Base-by-base conservation (phyloP, 2,329 filamentous ascomycete species). In the Aspergillus fischeri region DNA sequence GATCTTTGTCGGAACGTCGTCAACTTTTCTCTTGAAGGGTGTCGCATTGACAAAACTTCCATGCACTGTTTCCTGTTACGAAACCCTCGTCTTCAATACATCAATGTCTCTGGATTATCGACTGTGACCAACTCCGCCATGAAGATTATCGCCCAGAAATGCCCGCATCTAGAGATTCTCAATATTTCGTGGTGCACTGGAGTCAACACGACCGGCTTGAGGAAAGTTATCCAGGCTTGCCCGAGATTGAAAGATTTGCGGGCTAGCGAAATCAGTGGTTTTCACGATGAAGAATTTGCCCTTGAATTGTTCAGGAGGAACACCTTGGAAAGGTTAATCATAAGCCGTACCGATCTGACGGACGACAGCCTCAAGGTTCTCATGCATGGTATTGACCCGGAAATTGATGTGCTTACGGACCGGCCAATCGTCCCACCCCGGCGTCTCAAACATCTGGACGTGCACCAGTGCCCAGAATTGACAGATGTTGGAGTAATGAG, bases 111-210 rank as follows among this genome's bases (percentile, higher is more conserved):
- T 1, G 92, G 92, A 0, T 81, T 97, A 60, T 79, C 85, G 1
- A 87, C 87, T 11, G 70, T 75, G n/a, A 91, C 88, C 29, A 96
- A 96, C 70, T 84, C 85, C 24, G 90, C 91, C 0, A 92, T 95
- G 84, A 90, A 88, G 68, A 91, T 95, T 58, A 88, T 99, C 58
- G 87, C 90, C 0, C 81, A 88, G 53, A 87, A 88, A 42, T 97
- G 93, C 66, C 86, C 87, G 1, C 86, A 88, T 51, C 80, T 99
- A n/a, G 87, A 96, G 73, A 82, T 84, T 55, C 82, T 97, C 63
- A 95, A 97, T 67, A 84, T 97, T 21, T 96, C 92, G 0, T 97
- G 93, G 91, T 99, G 94, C 77, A 87, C 86, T 63, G 88, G 91
- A 59, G 86, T 97, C 69, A 88, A 94, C 67, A 88, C 90, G 8